phyloP scores from a whole-genome alignment of 1,284 basidiomycete species.

The Puccinia triticina region DNA sequence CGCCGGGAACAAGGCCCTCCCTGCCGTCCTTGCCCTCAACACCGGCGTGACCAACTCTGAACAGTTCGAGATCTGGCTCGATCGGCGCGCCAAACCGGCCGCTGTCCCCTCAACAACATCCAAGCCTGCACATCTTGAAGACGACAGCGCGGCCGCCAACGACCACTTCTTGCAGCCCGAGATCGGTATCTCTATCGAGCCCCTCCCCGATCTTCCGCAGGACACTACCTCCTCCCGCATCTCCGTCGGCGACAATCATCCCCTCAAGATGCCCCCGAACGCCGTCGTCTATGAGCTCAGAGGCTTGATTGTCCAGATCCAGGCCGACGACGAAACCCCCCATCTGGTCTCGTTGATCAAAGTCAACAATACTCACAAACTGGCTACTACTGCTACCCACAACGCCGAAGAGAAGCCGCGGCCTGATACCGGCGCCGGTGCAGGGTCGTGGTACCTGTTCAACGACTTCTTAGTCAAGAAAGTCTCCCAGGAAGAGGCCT shows the following conservation, averaged over 20 bases:
- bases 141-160: constrained; percentile 57
- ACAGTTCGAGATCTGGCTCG: constrained; percentile 75
- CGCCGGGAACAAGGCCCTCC: constrained; percentile 60
- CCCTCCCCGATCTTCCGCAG: constrained; percentile 48
- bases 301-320: constrained; percentile 81
- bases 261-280: constrained; percentile 66
- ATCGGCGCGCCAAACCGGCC: constrained; percentile 60
- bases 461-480: constrained; percentile 93
- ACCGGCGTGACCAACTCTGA: constrained; percentile 79
- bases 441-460: constrained; percentile 82
- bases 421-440: constrained; percentile 52
- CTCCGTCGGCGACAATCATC: constrained; percentile 60
- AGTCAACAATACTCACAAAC: neutral
- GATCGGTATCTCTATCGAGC: constrained; percentile 63
- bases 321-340: constrained; percentile 73
- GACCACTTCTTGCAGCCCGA: constrained; percentile 54
- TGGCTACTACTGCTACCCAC: neutral
- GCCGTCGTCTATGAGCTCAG: constrained; percentile 71
- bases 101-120: constrained; percentile 12
- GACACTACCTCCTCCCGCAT: constrained; percentile 35
- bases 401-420: constrained; percentile 60
- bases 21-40: constrained; percentile 77
- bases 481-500: constrained; percentile 79
- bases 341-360: constrained; percentile 87
- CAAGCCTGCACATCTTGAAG: constrained; percentile 56